Percentiles rank a stretch among this genome's conserved stretches.
These are phyloP conservation scores for Coccomyxa subellipsoidea DNA, from an alignment of 163 green algal genomes.

Conservation along the genomic window DNA sequence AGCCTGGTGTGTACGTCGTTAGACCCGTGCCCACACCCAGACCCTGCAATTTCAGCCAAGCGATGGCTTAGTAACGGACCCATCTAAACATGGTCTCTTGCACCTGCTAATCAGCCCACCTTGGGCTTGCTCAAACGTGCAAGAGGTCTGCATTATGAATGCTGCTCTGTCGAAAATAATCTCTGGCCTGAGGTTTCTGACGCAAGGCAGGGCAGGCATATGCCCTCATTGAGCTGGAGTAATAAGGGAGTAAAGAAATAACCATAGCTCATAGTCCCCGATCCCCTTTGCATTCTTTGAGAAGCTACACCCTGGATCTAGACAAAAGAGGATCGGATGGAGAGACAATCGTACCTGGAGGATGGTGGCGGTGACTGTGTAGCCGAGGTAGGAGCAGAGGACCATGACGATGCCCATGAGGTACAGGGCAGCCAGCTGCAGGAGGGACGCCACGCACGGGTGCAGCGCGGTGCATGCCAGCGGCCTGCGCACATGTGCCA, in stretches of 20 bases:
- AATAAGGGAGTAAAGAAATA: too few relatives aligned
- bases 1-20: not conserved
- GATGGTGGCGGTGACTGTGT: slow-evolving; percentile 1
- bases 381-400: slow-evolving; percentile 5
- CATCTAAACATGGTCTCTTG: not conserved
- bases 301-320: not conserved
- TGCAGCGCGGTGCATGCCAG: not conserved
- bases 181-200: too few relatives aligned
- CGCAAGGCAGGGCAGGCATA: too few relatives aligned
- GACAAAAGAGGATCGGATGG: not conserved
- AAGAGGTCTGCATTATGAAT: too few relatives aligned
- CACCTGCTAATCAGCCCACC: not conserved
- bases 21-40: not conserved
- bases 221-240: too few relatives aligned
- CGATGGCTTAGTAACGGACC: too few relatives aligned
- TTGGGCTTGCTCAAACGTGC: too few relatives aligned
- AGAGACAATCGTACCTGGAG: not conserved
- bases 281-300: too few relatives aligned
- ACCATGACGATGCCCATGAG: not conserved
- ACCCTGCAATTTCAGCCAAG: not conserved
- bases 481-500: not conserved
- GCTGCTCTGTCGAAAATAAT: too few relatives aligned
- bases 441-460: not conserved
- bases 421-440: not conserved
- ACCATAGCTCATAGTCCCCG: too few relatives aligned